Evolutionary conservation across 1,284 basidiomycete genomes (phyloP), one percentile per base, ranked within the genome.

Genomic region (Tranzscheliella williamsii): DNA sequence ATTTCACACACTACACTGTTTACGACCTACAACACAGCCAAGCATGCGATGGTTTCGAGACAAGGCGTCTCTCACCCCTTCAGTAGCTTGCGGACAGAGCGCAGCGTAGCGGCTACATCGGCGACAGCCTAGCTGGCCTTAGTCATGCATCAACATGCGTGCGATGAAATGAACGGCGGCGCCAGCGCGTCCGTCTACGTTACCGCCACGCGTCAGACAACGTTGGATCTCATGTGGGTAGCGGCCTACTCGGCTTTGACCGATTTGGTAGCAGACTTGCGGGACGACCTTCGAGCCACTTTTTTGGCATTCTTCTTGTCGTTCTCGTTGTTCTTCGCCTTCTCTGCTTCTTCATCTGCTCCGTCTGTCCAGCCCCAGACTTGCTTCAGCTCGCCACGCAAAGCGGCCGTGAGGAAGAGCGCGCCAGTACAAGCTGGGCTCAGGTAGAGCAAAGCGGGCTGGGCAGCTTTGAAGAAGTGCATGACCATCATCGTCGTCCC

Each of bases 381-480:
- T 38, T 62, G 37, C 22, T 63, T 53, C 24, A 79, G 42, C 48
- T 82, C 81, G 17, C 79, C 79, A 12, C 78, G 63, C 1, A 58
- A 36, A 4, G 74, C 40, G 24, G 79, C 79, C 3, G 78, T 61
- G 11, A 80, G 41, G 4, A 74, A 47, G 5, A 81, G 78, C 22
- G 79, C 78, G 15, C 78, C 42, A 12, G 79, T 78, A 86, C 82
- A 84, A 4, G 82, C 81, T 0, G 83, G 83, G 29, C 75, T 79
- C 62, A 98, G 83, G 78, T 97, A 98, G 27, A 98, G 81, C 50
- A 98, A 80, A 2, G 94, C 94, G 3, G 94, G 94, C 72, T 98
- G 94, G 0, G 90, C 91, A 13, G 83, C 84, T 37, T 83, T 81
- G 72, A 87, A 88, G 33, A 81, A 74, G 76, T 94, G 89, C 92